Evolutionary conservation across 2,329 filamentous ascomycete genomes (phyloP).

Genomic region (Cordyceps militaris): DNA sequence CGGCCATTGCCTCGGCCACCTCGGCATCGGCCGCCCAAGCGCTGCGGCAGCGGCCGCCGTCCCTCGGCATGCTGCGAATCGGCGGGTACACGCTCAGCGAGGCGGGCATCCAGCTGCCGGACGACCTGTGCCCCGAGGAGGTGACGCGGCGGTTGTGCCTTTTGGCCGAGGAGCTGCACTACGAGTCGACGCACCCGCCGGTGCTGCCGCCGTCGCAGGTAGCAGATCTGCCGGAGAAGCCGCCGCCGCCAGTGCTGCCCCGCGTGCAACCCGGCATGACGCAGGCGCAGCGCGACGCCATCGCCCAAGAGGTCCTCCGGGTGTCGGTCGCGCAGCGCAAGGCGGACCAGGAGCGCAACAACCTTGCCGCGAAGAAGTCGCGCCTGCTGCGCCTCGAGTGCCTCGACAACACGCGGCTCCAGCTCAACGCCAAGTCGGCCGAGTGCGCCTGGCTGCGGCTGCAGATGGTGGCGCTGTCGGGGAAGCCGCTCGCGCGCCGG

Average conservation of each 20-base stretch:
- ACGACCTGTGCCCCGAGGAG: conserved; percentile 15
- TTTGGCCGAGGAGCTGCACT: conserved; percentile 19
- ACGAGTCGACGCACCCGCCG: conserved; percentile 21
- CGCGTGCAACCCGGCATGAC: conserved; percentile 13
- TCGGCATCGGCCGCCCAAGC: neutral
- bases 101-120: conserved; percentile 19
- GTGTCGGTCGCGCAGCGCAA: conserved; percentile 21
- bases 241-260: conserved; percentile 16
- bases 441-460: conserved; percentile 24
- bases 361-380: conserved; percentile 31
- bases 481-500: conserved; percentile 9
- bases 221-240: conserved; percentile 23
- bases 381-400: conserved; percentile 25
- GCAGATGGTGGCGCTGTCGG: conserved; percentile 21
- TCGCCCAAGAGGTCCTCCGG: conserved; percentile 11
- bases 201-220: conserved; percentile 22
- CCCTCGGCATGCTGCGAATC: conserved; percentile 7
- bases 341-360: conserved; percentile 29
- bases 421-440: conserved; percentile 20
- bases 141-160: conserved; percentile 15
- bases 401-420: conserved; percentile 16
- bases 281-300: neutral
- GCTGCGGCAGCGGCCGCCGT: neutral
- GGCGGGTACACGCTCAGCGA: conserved; percentile 17
- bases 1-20: neutral